A percentile compares a stretch with the other conserved stretches of the same genome.
Conservation (phyloP, 108 stramenopile species). For the Nannochloropsis gaditana region DNA sequence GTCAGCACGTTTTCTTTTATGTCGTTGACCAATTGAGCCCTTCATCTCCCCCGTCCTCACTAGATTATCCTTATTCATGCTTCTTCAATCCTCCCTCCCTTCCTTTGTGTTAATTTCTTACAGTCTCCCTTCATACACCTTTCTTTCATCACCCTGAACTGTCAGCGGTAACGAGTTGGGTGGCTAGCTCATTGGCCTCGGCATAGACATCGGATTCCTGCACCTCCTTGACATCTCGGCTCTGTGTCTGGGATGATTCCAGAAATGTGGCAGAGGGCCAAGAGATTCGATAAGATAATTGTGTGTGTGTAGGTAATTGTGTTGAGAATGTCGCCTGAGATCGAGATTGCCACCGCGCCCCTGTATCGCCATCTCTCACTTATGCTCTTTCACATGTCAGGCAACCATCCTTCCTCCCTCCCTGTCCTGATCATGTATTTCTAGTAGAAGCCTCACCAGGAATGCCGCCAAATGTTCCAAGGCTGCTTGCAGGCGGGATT, state of each 20-base stretch:
- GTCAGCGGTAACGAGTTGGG: neutral
- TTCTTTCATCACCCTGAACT: neutral
- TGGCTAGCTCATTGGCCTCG: neutral
- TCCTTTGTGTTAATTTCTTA: no score
- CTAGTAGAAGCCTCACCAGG: neutral
- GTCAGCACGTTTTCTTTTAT: no score
- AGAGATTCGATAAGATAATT: no score
- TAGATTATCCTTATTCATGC: no score
- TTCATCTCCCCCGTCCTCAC: no score
- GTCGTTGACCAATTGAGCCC: no score
- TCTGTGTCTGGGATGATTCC: neutral
- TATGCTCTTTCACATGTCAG: neutral
- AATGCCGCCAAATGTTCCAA: conserved; percentile 41
- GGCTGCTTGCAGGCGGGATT: conserved; percentile 37
- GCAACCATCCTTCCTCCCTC: conserved; percentile 22
- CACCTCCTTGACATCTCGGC: neutral
- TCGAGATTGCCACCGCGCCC: no score
- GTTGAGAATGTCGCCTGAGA: no score
- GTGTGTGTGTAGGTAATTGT: no score
- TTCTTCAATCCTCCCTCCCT: no score
- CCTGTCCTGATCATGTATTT: conserved; percentile 24
- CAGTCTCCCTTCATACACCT: no score
- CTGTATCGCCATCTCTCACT: neutral
- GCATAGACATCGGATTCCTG: neutral
- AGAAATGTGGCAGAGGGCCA: no score